Evolutionary conservation across 208 protist genomes (phyloP), one percentile per base, ranked within the genome.

Genomic region (Acanthamoeba royreba): DNA sequence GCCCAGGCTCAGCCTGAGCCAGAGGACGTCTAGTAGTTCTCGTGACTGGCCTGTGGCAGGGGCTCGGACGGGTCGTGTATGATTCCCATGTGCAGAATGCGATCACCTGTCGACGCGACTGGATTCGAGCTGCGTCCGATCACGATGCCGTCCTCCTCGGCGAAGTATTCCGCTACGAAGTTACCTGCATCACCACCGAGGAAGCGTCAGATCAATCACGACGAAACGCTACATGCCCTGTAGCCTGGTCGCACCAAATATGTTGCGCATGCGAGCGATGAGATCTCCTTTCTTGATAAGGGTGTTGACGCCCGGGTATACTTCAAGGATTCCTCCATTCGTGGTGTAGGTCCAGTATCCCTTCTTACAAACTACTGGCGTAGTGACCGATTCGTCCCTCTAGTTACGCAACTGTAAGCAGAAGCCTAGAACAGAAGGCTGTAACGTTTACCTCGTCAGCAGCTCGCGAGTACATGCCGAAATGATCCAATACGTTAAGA

Each of bases 81-180:
- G 52, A 94, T 53, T n/a, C 94, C 94, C 28, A 96, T 2, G 53
- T 95, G 94, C 19, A 96, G 52, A 53, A 96, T 93, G 53, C 94
- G 93, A 49, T 93, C 92, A 53, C 94, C 94, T 2, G 93, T 46
- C 17, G 25, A 45, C 15, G 63, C 89, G 17, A 95, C 93, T 31
- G 94, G 94, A 88, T 96, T 94, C 47, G 93, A 69, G 35, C 47
- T 90, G n/a, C 72, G 74, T 45, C 94, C 94, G 66, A 96, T 81
- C 22, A 96, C 86, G 49, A 96, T 94, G 42, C 94, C 94, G 79
- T 95, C 94, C 33, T 74, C 40, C 28, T 72, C 66, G 47, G 94
- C 83, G 31, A 66, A 53, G 86, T 95, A 95, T 33, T 52, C 53
- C 43, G 81, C 63, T 33, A 94, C 72, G 28, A 91, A 33, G 38